Conservation (phyloP, 2,329 filamentous ascomycete species). For the Fusarium scirpi region DNA sequence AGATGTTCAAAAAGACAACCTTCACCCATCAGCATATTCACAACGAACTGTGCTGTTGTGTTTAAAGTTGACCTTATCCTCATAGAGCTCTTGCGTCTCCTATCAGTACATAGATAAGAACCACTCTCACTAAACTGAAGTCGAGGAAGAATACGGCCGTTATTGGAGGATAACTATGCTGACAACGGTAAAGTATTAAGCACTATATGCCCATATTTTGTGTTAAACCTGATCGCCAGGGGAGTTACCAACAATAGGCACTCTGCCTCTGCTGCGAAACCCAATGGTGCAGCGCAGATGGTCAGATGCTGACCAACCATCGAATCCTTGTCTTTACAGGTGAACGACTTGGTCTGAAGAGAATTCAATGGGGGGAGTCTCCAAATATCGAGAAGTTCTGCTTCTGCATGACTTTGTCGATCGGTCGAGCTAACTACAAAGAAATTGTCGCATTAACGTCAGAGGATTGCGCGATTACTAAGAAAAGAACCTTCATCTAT, state of each 20-base stretch:
- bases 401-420: not conserved
- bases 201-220: not conserved
- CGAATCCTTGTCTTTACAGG: not conserved
- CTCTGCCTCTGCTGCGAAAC: not conserved
- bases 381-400: not conserved
- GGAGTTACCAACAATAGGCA: not conserved
- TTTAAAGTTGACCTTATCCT: not conserved
- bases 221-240: slow-evolving; percentile 11
- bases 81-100: not conserved
- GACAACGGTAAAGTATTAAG: not conserved
- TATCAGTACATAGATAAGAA: not conserved
- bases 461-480: slow-evolving; percentile 41
- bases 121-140: not conserved
- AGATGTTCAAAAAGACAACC: not conserved
- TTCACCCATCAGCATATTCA: not conserved
- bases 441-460: slow-evolving; percentile 19
- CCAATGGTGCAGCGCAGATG: not conserved
- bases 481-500: slow-evolving; percentile 28
- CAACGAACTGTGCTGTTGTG: not conserved
- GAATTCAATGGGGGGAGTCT: not conserved
- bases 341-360: not conserved
- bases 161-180: not conserved
- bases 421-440: slow-evolving; percentile 4
- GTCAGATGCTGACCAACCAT: not conserved
- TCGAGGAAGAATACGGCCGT: not conserved